phyloP scores from a whole-genome alignment of 2,329 filamentous ascomycete species.

The Monilinia fructigena region DNA sequence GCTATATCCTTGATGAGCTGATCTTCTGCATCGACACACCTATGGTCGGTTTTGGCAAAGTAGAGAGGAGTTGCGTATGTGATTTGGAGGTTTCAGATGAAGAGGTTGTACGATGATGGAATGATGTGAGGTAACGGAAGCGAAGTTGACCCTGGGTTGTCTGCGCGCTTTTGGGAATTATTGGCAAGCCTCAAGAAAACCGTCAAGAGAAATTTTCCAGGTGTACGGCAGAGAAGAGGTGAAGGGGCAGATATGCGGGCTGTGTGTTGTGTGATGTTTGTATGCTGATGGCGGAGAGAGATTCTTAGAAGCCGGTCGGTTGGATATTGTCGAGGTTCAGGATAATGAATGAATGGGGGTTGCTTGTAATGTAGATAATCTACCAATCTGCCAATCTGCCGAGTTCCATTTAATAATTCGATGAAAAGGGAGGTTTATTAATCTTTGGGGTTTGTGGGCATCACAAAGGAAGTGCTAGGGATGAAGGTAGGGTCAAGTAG shows the following conservation, averaged over 20 bases:
- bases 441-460: too few species aligned
- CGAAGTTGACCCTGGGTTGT: conserved; percentile 12
- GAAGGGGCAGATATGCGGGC: conserved; percentile 15
- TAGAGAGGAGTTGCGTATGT: conserved; percentile 18
- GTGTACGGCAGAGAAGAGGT: conserved; percentile 4
- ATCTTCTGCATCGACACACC: conserved; percentile 42
- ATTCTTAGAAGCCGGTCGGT: conserved; percentile 18
- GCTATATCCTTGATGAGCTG: conserved; percentile 39
- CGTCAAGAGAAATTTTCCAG: background rate
- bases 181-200: conserved; percentile 12
- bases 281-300: conserved; percentile 12
- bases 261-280: background rate
- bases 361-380: conserved; percentile 7
- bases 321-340: conserved; percentile 19
- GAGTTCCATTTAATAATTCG: conserved; percentile 17
- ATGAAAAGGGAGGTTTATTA: background rate
- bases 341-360: conserved; percentile 15
- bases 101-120: conserved; percentile 15
- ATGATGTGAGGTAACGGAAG: conserved; percentile 13
- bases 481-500: too few species aligned
- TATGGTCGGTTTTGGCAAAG: conserved; percentile 3
- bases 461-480: too few species aligned
- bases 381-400: background rate
- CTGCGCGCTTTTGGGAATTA: conserved; percentile 13
- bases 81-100: conserved; percentile 20